A percentile compares a stretch with the other conserved stretches of the same genome.
Conservation (phyloP, 2,329 filamentous ascomycete species). For the Leptographium wingfieldii region DNA sequence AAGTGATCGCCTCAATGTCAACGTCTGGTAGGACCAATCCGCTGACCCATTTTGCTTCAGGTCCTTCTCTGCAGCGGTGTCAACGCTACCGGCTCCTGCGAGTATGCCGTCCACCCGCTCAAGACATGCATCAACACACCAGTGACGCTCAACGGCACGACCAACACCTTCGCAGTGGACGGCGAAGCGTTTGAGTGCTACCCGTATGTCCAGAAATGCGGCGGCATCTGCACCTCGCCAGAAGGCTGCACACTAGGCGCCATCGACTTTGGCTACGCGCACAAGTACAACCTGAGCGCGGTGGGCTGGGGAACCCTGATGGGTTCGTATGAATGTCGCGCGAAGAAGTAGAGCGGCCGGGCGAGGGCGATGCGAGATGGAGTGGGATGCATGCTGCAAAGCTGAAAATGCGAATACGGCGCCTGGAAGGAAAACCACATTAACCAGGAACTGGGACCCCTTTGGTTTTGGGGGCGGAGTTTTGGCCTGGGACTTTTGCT, state of each 20-base stretch:
- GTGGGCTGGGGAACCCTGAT: conserved; percentile 31
- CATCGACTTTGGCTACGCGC: conserved; percentile 29
- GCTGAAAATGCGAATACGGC: background rate
- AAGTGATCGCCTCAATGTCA: conserved; percentile 15
- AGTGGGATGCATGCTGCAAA: no score
- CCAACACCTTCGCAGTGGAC: conserved; percentile 40
- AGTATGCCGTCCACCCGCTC: conserved; percentile 29
- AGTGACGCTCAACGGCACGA: conserved; percentile 19
- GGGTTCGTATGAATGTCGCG: conserved; percentile 24
- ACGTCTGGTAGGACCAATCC: background rate
- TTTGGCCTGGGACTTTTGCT: background rate
- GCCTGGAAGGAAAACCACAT: background rate
- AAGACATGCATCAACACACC: conserved; percentile 33
- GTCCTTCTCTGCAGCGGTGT: conserved; percentile 37
- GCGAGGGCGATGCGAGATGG: background rate
- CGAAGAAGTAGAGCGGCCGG: conserved; percentile 7
- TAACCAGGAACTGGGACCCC: background rate
- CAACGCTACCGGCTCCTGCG: conserved; percentile 35
- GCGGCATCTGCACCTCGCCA: conserved; percentile 33
- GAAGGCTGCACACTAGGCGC: conserved; percentile 39
- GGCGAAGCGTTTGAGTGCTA: conserved; percentile 35
- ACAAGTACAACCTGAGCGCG: conserved; percentile 34
- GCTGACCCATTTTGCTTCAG: conserved; percentile 16
- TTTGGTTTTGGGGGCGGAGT: background rate
- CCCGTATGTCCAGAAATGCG: conserved; percentile 29